Evolutionary conservation across 2,329 filamentous ascomycete genomes (phyloP), one percentile per base, ranked within the genome.

Genomic region (Laburnicola sp.): DNA sequence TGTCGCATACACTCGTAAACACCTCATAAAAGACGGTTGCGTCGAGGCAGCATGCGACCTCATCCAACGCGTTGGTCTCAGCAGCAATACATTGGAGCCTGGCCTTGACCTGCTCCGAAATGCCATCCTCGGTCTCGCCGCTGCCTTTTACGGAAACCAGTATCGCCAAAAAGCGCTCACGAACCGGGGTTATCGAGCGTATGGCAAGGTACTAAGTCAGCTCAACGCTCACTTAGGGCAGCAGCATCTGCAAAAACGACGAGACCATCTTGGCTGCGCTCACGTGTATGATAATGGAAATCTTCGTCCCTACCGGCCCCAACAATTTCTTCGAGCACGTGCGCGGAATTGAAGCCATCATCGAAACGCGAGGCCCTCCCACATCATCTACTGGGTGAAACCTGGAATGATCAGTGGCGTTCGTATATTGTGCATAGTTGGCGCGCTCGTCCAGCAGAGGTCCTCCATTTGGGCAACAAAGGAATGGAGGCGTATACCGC

Each of bases 291-390:
- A 58, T 68, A 23, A 52, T 64, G 1, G 66, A 69, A 40, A 59
- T 67, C 2, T 68, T 66, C 35, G 41, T 65, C 23, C 66, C 66
- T 0, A 66, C 60, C 9, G 66, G 64, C 2, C 56, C 59, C 1
- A 56, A 58, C 35, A 60, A 66, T 27, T 68, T 66, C 30, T 50
- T 67, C 28, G 64, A 63, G 40, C 66, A 69, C 40, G 53, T 63
- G 21, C 53, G 56, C 26, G 66, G 66, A 7, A 51, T 69, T n/a
- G 66, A 69, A 36, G 58, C 59, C 3, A 63, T 69, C 9, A 56
- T 66, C 36, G 50, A 52, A 22, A 27, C 64, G 34, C 49, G 65
- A 44, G 65, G 66, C 1, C 62, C 64, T 0, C 64, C 64, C 1
- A 51, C 34, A 6, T 41, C 55, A 8, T 35, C 48, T 8, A 45